Base-by-base conservation (phyloP, 805 yeast genomes). In the Starmerella sirachaensis region DNA sequence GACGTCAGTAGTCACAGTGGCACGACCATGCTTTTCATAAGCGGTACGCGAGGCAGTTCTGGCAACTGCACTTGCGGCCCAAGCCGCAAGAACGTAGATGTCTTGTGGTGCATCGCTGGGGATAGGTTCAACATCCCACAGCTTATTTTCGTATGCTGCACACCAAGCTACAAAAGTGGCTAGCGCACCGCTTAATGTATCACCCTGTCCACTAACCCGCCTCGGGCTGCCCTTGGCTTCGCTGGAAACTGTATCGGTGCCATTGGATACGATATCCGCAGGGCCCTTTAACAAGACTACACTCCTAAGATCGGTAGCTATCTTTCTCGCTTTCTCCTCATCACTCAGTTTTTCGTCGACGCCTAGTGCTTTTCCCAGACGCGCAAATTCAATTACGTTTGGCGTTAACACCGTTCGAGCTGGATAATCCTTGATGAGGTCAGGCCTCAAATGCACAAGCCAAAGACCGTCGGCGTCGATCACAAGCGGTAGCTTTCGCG, bases 131-230 rank as follows among this genome's bases (percentile, higher is more conserved):
- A 61, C 68, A 1, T 67, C 66, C 86, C 93, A 82, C 2, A 77
- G 51, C 2, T 63, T 57, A 22, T 66, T 52, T 42, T 71, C 68
- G 53, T 81, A 78, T 10, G 78, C 77, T 18, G 68, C 54, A 5
- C 80, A 73, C 93, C 94, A 88, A 5, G 83, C 81, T 23, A 81
- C 52, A 51, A 88, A 64, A 0, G 94, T 78, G 1, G 86, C 85
- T n/a, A 85, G 60, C 18, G 82, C 64, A 0, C 98, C 98, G 0
- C 88, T 72, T 27, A 91, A 57, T 0, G 95, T 80, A 51, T 91
- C 98, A 18, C 98, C 98, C 60, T 91, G 97, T 0, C 98, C 98
- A 10, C 96, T 95, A 6, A 82, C 93, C 37, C 98, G 66, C 52
- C 82, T 78, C 34, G 62, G 58, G 6, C 91, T 77, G 1, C 97